phyloP scores from a whole-genome alignment of 495 filamentous ascomycete species.

The Tuber microsphaerosporum region DNA sequence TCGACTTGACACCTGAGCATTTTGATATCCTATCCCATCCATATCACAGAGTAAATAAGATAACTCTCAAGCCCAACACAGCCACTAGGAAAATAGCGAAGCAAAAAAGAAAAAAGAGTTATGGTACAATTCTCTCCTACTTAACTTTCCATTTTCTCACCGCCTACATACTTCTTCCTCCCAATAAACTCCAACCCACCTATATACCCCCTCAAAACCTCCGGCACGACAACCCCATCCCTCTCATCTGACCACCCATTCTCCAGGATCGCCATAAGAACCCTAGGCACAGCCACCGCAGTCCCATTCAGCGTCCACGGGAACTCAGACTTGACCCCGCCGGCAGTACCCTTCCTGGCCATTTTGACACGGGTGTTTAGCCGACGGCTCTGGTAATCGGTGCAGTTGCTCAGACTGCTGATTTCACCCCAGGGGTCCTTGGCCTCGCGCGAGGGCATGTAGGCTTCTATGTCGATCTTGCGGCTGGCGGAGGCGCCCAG shows the following conservation, averaged over 20 bases:
- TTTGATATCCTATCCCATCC: background rate
- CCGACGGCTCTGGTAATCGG: conserved; percentile 84
- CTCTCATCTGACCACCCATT: conserved; percentile 73
- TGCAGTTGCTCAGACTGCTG: conserved; percentile 81
- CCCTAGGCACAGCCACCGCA: conserved; percentile 80
- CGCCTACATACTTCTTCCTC: conserved; percentile 39
- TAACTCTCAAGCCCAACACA: background rate
- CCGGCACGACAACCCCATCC: conserved; percentile 61
- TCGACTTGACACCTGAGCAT: background rate
- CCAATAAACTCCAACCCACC: conserved; percentile 62
- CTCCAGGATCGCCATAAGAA: conserved; percentile 86
- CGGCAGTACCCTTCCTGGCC: conserved; percentile 45
- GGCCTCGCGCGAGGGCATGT: conserved; percentile 72
- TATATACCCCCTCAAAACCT: conserved; percentile 75
- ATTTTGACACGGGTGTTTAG: conserved; percentile 63
- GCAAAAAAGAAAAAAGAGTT: background rate
- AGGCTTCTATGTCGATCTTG: conserved; percentile 89
- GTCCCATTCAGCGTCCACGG: conserved; percentile 92
- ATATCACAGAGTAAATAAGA: background rate
- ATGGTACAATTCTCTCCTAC: background rate
- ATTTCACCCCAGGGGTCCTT: conserved; percentile 91
- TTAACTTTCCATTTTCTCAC: background rate
- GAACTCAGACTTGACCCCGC: conserved; percentile 49
- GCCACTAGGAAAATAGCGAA: background rate
- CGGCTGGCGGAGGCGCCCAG: conserved; percentile 78